Percentiles rank a stretch among this genome's conserved stretches.
Conservation (phyloP, 805 yeast genomes). For the Clavispora fructus region DNA sequence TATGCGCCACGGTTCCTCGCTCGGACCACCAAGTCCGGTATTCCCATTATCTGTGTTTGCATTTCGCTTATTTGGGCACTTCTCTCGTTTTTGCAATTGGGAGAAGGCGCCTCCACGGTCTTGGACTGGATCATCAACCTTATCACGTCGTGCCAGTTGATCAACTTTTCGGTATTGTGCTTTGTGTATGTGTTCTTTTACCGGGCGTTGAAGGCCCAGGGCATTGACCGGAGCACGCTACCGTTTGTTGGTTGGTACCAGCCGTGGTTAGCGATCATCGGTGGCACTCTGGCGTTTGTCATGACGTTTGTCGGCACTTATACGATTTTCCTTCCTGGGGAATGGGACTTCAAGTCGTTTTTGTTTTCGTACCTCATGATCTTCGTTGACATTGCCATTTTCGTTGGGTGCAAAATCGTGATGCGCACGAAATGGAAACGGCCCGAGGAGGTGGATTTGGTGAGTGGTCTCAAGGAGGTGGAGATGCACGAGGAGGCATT, state of each 20-base stretch:
- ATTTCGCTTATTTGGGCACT: slow-evolving; percentile 50
- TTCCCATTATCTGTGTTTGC: slow-evolving; percentile 42
- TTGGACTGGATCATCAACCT: slow-evolving; percentile 31
- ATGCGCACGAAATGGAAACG: slow-evolving; percentile 12
- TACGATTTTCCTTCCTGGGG: slow-evolving; percentile 11
- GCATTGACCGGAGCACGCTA: slow-evolving; percentile 12
- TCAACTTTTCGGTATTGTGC: slow-evolving; percentile 27
- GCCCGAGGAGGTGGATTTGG: slow-evolving; percentile 18
- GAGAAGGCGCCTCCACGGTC: slow-evolving; percentile 23
- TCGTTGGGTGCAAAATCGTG: slow-evolving; percentile 10
- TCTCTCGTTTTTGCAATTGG: slow-evolving; percentile 58
- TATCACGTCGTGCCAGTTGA: slow-evolving; percentile 24
- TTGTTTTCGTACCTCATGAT: slow-evolving; percentile 15
- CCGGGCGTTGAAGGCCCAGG: slow-evolving; percentile 16
- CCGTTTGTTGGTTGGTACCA: slow-evolving; percentile 17
- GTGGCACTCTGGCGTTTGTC: slow-evolving; percentile 12
- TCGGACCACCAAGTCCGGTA: slow-evolving; percentile 42
- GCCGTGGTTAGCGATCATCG: slow-evolving; percentile 21
- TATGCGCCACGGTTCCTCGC: slow-evolving; percentile 69
- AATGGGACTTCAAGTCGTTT: slow-evolving; percentile 11
- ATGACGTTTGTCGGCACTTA: slow-evolving; percentile 15
- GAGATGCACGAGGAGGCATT: slow-evolving; percentile 33
- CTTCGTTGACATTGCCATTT: slow-evolving; percentile 12
- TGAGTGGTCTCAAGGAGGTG: slow-evolving; percentile 31
- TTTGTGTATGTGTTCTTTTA: slow-evolving; percentile 12